Base-by-base conservation (phyloP, 2,329 filamentous ascomycete species). In the Polytolypa hystricis region DNA sequence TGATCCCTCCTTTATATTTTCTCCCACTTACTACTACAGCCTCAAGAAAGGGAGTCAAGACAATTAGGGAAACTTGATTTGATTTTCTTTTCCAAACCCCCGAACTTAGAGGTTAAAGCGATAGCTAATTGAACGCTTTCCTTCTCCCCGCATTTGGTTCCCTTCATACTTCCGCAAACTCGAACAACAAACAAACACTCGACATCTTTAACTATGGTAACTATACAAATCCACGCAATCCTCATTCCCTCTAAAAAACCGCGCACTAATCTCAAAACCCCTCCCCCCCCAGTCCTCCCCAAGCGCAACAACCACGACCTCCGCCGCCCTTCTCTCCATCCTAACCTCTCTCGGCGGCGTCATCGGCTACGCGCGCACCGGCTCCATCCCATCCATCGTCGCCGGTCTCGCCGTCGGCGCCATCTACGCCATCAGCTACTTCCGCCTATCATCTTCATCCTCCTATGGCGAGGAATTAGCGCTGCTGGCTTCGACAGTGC, bases 301-400 rank as follows among this genome's bases (percentile, higher is more conserved):
- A 41, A 36, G n/a, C n/a, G n/a, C 43, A 41, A 43, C 49, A 40
- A 48, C 57, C 38, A 53, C 49, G 48, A 71, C 65, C 53, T 77
- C 84, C 54, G 85, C 89, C 45, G 84, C 80, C 60, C 58, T 83
- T 52, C 77, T 96, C 53, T 84, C 82, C 42, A 70, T 77, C 45
- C 70, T 96, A 41, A 95, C 87, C 40, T 85, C 87, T 35, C 72
- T 81, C 39, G 91, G 91, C 50, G 91, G 91, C 46, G 80, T 84
- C 42, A 81, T 83, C 55, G 91, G 91, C 55, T 98, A 85, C 62
- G 69, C 80, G 30, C 79, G 80, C 57, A 91, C 87, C 1, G 75
- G 84, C 41, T 96, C 87, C 16, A 59, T 94, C 33, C 89, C 89
- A 25, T 94, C 86, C 9, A 71, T 96, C 48, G 77, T 75, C 9